Conservation (phyloP, 306 rosid species). For the Hippophae rhamnoides region DNA sequence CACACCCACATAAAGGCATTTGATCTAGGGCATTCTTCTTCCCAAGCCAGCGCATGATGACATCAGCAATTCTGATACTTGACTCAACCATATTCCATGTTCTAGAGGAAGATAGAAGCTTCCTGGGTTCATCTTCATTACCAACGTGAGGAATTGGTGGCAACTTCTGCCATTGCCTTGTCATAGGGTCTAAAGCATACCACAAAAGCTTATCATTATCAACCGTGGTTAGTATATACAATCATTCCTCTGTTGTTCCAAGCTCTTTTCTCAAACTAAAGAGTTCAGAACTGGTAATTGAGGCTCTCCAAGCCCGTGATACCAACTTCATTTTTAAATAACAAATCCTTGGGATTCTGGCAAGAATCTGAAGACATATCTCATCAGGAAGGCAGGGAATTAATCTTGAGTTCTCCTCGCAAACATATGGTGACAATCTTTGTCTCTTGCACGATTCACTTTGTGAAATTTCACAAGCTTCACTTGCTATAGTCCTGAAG, state of each 20-base stretch:
- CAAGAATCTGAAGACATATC: constrained; percentile 77
- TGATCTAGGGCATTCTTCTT: constrained; percentile 55
- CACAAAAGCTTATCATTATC: constrained; percentile 59
- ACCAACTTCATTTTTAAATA: constrained; percentile 52
- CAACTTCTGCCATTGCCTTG: constrained; percentile 73
- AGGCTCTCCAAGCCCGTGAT: constrained; percentile 68
- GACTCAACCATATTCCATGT: constrained; percentile 71
- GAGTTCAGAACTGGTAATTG: constrained; percentile 47
- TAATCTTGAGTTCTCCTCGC: constrained; percentile 60
- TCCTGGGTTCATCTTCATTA: constrained; percentile 44
- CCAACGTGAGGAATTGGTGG: constrained; percentile 63
- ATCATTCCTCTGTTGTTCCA: constrained; percentile 81
- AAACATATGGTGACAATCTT: constrained; percentile 39
- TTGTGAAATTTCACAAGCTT: constrained; percentile 27
- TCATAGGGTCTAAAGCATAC: constrained; percentile 73
- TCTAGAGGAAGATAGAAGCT: constrained; percentile 46
- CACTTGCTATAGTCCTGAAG: constrained; percentile 24
- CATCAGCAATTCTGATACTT: constrained; percentile 59
- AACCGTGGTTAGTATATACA: constrained; percentile 62
- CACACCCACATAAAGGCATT: constrained; percentile 88
- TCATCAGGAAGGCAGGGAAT: constrained; percentile 90
- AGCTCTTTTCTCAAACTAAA: constrained; percentile 68
- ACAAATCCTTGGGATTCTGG: constrained; percentile 74
- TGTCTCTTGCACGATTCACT: constrained; percentile 62
- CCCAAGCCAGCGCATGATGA: constrained; percentile 75